These are phyloP conservation scores for Candida saitoana DNA, from an alignment of 805 yeast genomes.

Conservation along the genomic window DNA sequence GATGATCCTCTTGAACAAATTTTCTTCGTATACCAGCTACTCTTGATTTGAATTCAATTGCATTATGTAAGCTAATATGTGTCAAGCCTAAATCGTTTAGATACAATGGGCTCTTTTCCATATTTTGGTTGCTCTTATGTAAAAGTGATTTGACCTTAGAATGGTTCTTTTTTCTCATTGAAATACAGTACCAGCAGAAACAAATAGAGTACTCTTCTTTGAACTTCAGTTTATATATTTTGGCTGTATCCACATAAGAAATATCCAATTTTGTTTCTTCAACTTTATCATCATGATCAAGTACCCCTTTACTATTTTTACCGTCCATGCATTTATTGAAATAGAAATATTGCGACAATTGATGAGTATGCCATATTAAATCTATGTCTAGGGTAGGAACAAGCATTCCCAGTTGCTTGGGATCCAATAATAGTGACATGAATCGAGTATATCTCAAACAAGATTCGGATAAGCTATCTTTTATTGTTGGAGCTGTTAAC, in stretches of 20 bases:
- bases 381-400: slow-evolving; percentile 27
- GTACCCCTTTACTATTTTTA: background rate
- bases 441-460: slow-evolving; percentile 17
- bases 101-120: slow-evolving; percentile 6
- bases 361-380: slow-evolving; percentile 27
- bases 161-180: slow-evolving; percentile 4
- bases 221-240: background rate
- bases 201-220: slow-evolving; percentile 13
- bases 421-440: slow-evolving; percentile 1
- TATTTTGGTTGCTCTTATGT: slow-evolving; percentile 1
- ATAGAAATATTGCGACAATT: slow-evolving; percentile 14
- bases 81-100: slow-evolving; percentile 9
- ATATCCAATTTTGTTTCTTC: background rate
- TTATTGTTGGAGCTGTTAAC: slow-evolving; percentile 13
- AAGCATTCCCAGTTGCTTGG: slow-evolving; percentile 3
- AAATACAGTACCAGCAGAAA: slow-evolving; percentile 16
- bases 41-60: slow-evolving; percentile 8
- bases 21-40: slow-evolving; percentile 5
- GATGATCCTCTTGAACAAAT: slow-evolving; percentile 4
- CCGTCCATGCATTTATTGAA: slow-evolving; percentile 9
- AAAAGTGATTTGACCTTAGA: slow-evolving; percentile 8
- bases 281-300: background rate
- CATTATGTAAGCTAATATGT: slow-evolving; percentile 14
- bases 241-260: background rate
- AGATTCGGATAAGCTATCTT: slow-evolving; percentile 13